These are phyloP conservation scores for Hippophae tibetana DNA, from an alignment of 306 rosid species.

Conservation along the genomic window DNA sequence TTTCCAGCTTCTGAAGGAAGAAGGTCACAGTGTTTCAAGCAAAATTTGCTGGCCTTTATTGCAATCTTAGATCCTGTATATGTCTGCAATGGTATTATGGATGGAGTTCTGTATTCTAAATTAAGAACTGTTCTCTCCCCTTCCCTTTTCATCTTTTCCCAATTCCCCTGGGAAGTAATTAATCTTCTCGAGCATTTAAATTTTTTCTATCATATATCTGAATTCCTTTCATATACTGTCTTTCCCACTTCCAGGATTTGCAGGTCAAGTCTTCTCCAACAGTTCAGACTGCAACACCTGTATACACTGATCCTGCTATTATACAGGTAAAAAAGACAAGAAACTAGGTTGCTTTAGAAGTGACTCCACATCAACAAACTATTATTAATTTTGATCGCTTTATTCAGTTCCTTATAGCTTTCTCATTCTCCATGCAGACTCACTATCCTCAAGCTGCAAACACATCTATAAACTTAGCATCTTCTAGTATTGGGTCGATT, in stretches of 20 bases:
- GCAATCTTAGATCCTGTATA: too few species aligned
- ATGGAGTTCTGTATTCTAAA: too few species aligned
- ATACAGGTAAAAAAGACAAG: constrained; percentile 11
- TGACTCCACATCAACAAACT: neutral
- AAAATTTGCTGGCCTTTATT: too few species aligned
- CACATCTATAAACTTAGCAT: constrained; percentile 8
- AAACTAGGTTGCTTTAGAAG: neutral
- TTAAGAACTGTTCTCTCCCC: too few species aligned
- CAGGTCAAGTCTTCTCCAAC: constrained; percentile 19
- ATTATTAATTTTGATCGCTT: neutral
- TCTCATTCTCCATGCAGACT: constrained; percentile 5
- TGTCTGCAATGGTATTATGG: too few species aligned
- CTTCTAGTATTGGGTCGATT: constrained; percentile 10
- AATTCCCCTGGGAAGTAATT: too few species aligned
- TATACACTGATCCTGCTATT: constrained; percentile 17
- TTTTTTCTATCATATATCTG: too few species aligned
- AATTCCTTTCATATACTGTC: neutral
- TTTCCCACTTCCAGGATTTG: constrained; percentile 11
- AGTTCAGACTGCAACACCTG: constrained; percentile 10
- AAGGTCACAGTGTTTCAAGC: too few species aligned
- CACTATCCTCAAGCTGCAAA: constrained; percentile 17
- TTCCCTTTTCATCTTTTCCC: too few species aligned
- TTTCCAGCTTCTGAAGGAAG: too few species aligned
- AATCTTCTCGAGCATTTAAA: too few species aligned
- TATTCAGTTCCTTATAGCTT: neutral